A percentile compares a stretch with the other conserved stretches of the same genome.
Conservation (phyloP, 257 asterid genomes). For the Jacaranda mimosifolia region DNA sequence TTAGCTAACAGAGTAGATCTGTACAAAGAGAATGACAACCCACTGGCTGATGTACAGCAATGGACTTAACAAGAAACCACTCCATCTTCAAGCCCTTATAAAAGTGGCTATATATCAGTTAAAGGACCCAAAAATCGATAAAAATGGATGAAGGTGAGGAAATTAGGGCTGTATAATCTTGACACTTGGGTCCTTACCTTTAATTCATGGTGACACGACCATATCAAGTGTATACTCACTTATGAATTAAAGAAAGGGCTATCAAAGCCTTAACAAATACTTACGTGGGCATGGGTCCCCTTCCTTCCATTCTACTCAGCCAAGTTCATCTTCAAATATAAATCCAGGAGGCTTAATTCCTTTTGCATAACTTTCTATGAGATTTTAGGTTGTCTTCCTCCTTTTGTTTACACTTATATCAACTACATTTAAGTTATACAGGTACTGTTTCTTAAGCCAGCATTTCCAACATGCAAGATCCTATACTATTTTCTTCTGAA, state of each 20-base stretch:
- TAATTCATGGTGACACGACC: neutral
- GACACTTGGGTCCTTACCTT: conserved; percentile 15
- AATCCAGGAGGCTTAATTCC: no score
- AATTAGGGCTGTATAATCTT: conserved; percentile 15
- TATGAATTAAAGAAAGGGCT: no score
- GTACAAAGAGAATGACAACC: neutral
- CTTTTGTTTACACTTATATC: neutral
- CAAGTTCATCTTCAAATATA: no score
- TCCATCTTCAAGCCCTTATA: conserved; percentile 1
- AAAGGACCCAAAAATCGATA: neutral
- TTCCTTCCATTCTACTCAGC: no score
- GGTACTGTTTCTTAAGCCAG: neutral
- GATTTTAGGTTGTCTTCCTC: no score
- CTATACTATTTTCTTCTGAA: neutral
- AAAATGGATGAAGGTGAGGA: conserved; percentile 9
- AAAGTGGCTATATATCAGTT: neutral
- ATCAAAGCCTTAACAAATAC: no score
- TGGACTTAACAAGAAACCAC: conserved; percentile 6
- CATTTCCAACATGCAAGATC: neutral
- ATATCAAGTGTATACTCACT: no score
- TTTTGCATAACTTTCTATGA: no score
- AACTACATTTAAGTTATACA: conserved; percentile 4
- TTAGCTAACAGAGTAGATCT: neutral
- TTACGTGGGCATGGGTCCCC: no score
- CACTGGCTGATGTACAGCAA: neutral